Evolutionary conservation across 345 rosid species (phyloP).

Genomic region (Hibiscus mutabilis): DNA sequence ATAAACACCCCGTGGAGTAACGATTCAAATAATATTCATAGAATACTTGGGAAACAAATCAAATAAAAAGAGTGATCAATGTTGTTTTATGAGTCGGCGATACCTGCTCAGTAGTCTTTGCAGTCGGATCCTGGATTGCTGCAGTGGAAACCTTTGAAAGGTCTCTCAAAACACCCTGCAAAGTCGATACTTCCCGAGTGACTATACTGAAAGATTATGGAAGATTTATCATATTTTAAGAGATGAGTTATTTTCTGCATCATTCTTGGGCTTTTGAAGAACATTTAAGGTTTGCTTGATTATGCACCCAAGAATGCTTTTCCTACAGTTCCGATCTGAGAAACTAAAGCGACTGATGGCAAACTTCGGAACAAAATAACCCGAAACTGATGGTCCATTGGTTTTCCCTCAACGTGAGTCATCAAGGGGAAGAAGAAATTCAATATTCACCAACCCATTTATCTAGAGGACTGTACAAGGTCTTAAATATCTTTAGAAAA

Average conservation of each 20-base stretch:
- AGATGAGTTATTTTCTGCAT: too few species aligned
- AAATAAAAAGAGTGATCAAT: not conserved
- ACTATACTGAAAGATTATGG: not conserved
- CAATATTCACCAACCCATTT: not conserved
- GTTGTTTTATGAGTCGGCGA: not conserved
- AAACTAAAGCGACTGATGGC: not conserved
- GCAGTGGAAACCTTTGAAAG: conserved; percentile 20
- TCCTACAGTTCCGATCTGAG: not conserved
- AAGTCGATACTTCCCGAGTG: not conserved
- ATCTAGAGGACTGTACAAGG: too few species aligned
- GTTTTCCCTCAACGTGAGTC: not conserved
- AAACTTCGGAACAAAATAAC: too few species aligned
- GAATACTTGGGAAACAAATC: not conserved
- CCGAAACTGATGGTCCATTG: not conserved
- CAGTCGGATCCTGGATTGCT: conserved; percentile 19
- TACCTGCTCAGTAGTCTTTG: conserved; percentile 27
- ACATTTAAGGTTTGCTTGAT: too few species aligned
- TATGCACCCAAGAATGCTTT: not conserved
- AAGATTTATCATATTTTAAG: not conserved
- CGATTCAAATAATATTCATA: not conserved
- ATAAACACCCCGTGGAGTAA: not conserved
- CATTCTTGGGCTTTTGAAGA: too few species aligned
- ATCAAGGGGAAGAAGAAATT: not conserved
- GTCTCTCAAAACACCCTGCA: conserved; percentile 39
- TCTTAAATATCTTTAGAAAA: too few species aligned